Evolutionary conservation across 2,329 filamentous ascomycete species (phyloP), one percentile per base, ranked within the genome.

Genomic region (Calonectria henricotiae): DNA sequence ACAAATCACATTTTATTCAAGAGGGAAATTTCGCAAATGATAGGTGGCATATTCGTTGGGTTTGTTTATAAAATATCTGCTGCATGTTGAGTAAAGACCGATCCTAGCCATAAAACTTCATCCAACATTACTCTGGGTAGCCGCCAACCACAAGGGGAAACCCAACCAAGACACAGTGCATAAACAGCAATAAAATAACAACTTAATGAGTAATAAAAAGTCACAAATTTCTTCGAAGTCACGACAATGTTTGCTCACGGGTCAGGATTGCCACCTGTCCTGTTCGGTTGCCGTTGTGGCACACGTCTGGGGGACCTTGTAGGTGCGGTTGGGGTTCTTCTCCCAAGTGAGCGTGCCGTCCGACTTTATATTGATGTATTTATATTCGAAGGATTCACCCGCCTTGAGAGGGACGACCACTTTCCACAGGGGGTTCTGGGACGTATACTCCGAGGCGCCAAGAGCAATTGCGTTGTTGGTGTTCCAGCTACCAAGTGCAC

Each of bases 341-440:
- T 94, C 92, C 92, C 92, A 94, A 2, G 81, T 85, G 9, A 92
- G 81, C 0, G 82, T 83, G 0, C 90, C 89, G 74, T 88, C 86
- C 1, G 80, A 76, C 68, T 85, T 84, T 47, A 91, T 86, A 61
- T 89, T 87, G 75, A 94, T 87, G 78, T 89, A 94, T 83, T 94
- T 94, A 80, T 93, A 94, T 82, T 90, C 77, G 49, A 94, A 83
- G 3, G 80, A 82, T 58, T 85, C 84, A 2, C 91, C 91, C 0
- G 89, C 85, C 0, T 84, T 80, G 17, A 94, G 80, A 1, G 82
- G 83, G 32, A 94, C 78, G 0, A 87, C 87, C 0, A 80, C 85
- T 54, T 82, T 85, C 93, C 92, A 94, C 6, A 92, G 73, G 0
- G 88, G 90, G 75, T 92, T 89, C 39, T 79, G 81, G 2, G 82